Evolutionary conservation across 441 rosid species (phyloP), one percentile per base, ranked within the genome.

Genomic region (Pelargonium myrrhifolium): DNA sequence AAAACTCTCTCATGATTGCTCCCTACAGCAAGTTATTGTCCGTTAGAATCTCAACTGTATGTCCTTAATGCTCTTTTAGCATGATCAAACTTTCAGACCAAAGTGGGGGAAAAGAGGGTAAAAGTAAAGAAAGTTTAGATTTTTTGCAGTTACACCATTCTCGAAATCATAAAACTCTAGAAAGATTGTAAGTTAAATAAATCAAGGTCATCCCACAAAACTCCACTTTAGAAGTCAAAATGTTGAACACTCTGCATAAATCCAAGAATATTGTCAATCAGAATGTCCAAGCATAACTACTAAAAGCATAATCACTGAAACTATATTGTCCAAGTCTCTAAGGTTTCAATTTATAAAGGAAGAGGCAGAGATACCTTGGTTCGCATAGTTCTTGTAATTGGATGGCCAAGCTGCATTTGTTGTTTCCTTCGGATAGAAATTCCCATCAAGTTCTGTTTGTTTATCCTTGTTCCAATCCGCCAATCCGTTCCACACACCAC

Each of bases 401-500:
- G 78, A 55, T 9, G 74, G 15, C 56, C 66, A 74, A 63, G 75
- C 67, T 4, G 11, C 49, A 59, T 66, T 73, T 14, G 55, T 3
- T 20, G 70, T 64, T 71, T 79, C 78, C 28, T 77, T 68, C 0
- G 76, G 18, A 70, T 66, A 63, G 73, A 73, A 76, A 69, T 66
- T 53, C 60, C 69, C 80, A 64, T 65, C 79, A 68, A 65, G 49
- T 28, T 77, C 74, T 65, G 64, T 62, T 43, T 35, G 70, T 56
- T 71, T 72, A 70, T 70, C 58, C 62, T 66, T 77, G 49, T 70
- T 77, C 82, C 85, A 74, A 65, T 65, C 76, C 4, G 69, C 31
- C 17, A 64, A 56, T 20, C 77, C 82, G 31, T 75, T 78, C 83
- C 86, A 83, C 67, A 65, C 40, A 53, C 79, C 77, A 47, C 76